Conservation (phyloP, 176 grass and related monocot genomes). For the Lolium perenne region DNA sequence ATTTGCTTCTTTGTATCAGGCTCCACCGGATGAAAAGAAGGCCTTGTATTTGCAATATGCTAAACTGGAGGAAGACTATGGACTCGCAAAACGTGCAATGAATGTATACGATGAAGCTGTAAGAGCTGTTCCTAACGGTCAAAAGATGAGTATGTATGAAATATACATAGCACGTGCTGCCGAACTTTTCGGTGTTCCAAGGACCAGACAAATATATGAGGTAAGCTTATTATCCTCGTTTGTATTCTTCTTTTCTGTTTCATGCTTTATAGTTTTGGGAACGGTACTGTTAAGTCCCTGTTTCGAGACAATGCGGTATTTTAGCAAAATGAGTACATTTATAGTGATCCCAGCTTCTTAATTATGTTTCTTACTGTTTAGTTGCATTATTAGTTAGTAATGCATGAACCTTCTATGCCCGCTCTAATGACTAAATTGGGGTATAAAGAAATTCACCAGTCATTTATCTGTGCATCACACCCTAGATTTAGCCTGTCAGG, state of each 20-base stretch:
- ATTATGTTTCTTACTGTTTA: constrained; percentile 1
- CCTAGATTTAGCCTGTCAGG: background rate
- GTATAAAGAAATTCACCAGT: background rate
- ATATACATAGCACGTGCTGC: constrained; percentile 80
- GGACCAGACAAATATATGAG: constrained; percentile 83
- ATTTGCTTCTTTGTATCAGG: constrained; percentile 52
- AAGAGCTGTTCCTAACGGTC: constrained; percentile 64
- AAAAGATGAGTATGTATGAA: constrained; percentile 88
- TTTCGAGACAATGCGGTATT: background rate
- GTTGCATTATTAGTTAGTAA: background rate
- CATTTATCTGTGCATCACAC: background rate
- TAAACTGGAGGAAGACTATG: constrained; percentile 88
- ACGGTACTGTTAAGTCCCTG: background rate
- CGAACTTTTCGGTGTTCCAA: constrained; percentile 79
- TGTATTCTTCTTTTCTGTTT: background rate
- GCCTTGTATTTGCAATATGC: constrained; percentile 82
- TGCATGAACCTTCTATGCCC: background rate
- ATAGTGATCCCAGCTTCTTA: constrained; percentile 16
- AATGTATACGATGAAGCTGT: constrained; percentile 84
- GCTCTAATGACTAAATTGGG: background rate
- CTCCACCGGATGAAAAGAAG: constrained; percentile 75
- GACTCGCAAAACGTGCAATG: constrained; percentile 83
- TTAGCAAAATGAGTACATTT: background rate
- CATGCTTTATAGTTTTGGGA: constrained; percentile 14
- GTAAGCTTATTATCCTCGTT: constrained; percentile 43